These are phyloP conservation scores for Xylaria hypoxylon DNA, from an alignment of 2,329 filamentous ascomycete species.

Conservation along the genomic window DNA sequence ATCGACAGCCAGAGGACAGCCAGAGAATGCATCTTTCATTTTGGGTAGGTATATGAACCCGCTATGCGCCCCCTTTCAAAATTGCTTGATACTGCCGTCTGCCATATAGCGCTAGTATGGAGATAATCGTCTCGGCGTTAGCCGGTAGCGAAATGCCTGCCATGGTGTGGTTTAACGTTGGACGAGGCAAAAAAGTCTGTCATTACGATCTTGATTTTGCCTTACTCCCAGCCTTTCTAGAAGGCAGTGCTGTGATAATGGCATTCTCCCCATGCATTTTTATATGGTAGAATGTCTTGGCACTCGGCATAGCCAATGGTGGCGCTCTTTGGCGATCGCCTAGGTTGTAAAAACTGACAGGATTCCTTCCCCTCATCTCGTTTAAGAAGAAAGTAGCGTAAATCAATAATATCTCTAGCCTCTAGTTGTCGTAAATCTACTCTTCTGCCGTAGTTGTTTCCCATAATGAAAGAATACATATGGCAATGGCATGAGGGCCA, in stretches of 20 bases:
- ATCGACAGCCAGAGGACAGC: neutral
- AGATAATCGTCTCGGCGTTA: too few species aligned
- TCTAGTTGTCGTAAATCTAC: conserved; percentile 45
- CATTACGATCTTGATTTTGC: neutral
- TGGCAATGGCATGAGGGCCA: conserved; percentile 73
- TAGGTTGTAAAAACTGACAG: neutral
- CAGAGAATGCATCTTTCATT: neutral
- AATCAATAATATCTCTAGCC: conserved; percentile 1
- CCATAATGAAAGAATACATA: conserved; percentile 72
- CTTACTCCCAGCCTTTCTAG: neutral
- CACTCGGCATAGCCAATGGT: too few species aligned
- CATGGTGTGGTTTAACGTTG: too few species aligned
- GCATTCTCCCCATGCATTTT: neutral
- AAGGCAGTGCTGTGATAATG: neutral
- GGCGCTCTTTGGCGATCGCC: neutral
- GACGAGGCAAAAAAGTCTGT: neutral
- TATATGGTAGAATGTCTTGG: too few species aligned
- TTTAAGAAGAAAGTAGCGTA: neutral
- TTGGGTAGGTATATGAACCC: neutral
- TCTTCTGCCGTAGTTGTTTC: conserved; percentile 66
- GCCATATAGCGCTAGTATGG: too few species aligned
- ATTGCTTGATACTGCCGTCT: too few species aligned
- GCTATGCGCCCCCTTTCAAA: neutral
- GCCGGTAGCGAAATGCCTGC: too few species aligned
- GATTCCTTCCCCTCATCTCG: neutral